A percentile compares a stretch with the other conserved stretches of the same genome.
Evolutionary conservation across 2,329 filamentous ascomycete species (phyloP).

Genomic region (Colletotrichum sp.): DNA sequence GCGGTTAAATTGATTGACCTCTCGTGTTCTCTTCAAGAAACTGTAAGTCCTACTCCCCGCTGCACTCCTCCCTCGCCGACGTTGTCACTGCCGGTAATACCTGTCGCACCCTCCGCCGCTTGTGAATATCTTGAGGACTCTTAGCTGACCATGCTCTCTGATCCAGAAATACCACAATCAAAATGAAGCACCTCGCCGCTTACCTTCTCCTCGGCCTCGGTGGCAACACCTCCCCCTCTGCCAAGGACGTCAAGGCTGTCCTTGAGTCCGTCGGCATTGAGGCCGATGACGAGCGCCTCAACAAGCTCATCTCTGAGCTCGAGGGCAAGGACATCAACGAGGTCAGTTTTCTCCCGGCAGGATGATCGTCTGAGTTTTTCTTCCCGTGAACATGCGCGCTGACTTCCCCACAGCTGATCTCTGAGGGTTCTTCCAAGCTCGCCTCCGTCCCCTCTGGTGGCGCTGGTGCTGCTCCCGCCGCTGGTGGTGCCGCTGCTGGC

Average conservation of each 20-base stretch:
- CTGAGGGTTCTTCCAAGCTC: slow-evolving; percentile 90
- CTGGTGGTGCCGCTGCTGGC: slow-evolving; percentile 70
- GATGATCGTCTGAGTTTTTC: background rate
- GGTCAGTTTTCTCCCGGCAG: slow-evolving; percentile 57
- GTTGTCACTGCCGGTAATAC: background rate
- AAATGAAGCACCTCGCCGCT: slow-evolving; percentile 99
- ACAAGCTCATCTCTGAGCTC: slow-evolving; percentile 88
- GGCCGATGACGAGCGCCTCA: slow-evolving; percentile 85
- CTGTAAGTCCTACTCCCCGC: slow-evolving; percentile 37
- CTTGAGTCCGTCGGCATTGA: slow-evolving; percentile 95
- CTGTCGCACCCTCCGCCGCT: background rate
- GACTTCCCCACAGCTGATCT: slow-evolving; percentile 72
- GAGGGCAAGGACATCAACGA: slow-evolving; percentile 92
- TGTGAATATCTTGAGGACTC: slow-evolving; percentile 18
- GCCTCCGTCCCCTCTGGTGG: slow-evolving; percentile 96
- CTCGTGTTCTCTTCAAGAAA: slow-evolving; percentile 72
- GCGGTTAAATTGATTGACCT: slow-evolving; percentile 99
- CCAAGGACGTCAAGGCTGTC: slow-evolving; percentile 84
- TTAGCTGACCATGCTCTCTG: slow-evolving; percentile 11
- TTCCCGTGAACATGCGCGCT: background rate
- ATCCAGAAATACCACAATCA: slow-evolving; percentile 51
- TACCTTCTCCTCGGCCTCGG: slow-evolving; percentile 96
- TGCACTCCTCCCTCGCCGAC: background rate
- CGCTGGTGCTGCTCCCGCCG: slow-evolving; percentile 72
- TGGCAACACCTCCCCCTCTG: slow-evolving; percentile 89